Conservation (phyloP, 163 green algal genomes). For the Scenedesmus sp. region DNA sequence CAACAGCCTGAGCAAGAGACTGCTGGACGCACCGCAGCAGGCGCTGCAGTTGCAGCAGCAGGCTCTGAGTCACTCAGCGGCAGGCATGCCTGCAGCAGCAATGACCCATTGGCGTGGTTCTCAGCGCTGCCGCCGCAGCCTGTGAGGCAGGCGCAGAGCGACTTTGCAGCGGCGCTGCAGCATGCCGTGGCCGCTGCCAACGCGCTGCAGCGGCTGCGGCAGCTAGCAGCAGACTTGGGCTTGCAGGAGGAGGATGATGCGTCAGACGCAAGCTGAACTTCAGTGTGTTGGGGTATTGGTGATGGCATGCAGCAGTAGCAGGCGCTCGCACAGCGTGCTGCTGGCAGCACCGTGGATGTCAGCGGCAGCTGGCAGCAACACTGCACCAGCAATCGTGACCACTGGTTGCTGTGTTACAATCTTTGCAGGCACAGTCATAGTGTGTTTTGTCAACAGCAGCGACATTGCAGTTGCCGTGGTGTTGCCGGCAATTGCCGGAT, state of each 20-base stretch:
- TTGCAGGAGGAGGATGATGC: neutral
- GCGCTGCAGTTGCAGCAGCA: neutral
- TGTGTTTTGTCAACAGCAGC: too few species aligned
- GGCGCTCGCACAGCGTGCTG: neutral
- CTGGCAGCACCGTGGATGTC: too few species aligned
- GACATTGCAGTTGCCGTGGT: too few species aligned
- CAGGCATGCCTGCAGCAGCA: neutral
- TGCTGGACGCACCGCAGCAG: neutral
- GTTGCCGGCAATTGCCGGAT: too few species aligned
- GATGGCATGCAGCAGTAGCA: neutral
- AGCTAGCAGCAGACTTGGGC: neutral
- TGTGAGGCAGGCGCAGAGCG: constrained; percentile 30
- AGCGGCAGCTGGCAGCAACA: too few species aligned
- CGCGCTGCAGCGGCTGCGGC: neutral
- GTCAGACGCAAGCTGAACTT: neutral
- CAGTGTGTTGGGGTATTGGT: neutral
- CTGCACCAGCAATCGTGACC: too few species aligned
- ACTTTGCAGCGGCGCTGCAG: neutral
- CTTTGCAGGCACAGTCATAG: too few species aligned
- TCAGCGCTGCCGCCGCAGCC: neutral
- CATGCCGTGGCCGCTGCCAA: constrained; percentile 35
- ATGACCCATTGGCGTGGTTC: constrained; percentile 25
- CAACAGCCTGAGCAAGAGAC: neutral
- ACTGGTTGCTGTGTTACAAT: too few species aligned
- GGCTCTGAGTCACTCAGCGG: neutral